These are phyloP conservation scores for Dendrobium officinale DNA, from an alignment of 106 monocot species.

Conservation along the genomic window DNA sequence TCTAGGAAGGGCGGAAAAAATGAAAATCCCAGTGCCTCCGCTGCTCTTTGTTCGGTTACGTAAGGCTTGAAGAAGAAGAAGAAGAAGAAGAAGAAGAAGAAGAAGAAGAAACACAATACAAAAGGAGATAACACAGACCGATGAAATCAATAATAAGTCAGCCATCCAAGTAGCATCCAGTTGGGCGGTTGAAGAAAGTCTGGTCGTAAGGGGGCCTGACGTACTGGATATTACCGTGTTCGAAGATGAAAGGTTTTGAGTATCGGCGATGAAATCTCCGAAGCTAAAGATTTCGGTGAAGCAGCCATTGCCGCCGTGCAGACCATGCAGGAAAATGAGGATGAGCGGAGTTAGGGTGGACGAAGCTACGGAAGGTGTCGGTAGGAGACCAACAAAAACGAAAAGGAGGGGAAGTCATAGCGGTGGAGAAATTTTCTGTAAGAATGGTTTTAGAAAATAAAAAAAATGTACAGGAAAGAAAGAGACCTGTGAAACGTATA, in stretches of 20 bases:
- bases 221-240: not conserved
- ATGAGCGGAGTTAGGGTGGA: not conserved
- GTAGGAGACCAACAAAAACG: too few relatives aligned
- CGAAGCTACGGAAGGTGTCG: not conserved
- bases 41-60: slow-evolving; percentile 8
- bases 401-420: too few relatives aligned
- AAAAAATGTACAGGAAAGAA: too few relatives aligned
- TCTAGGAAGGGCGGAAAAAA: slow-evolving; percentile 23
- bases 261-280: slow-evolving; percentile 53
- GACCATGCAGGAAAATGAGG: not conserved
- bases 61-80: not conserved
- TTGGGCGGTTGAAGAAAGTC: slow-evolving; percentile 51
- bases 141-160: slow-evolving; percentile 22
- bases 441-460: too few relatives aligned
- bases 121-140: slow-evolving; percentile 8
- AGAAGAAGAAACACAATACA: not conserved
- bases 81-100: not conserved
- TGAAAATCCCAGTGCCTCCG: slow-evolving; percentile 39
- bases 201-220: slow-evolving; percentile 27
- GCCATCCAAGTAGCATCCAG: slow-evolving; percentile 45
- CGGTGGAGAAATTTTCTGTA: too few relatives aligned
- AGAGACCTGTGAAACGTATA: too few relatives aligned
- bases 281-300: slow-evolving; percentile 44
- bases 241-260: slow-evolving; percentile 24
- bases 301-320: slow-evolving; percentile 8